phyloP scores from a whole-genome alignment of 2,329 filamentous ascomycete genomes.

The Coleophoma crateriformis region DNA sequence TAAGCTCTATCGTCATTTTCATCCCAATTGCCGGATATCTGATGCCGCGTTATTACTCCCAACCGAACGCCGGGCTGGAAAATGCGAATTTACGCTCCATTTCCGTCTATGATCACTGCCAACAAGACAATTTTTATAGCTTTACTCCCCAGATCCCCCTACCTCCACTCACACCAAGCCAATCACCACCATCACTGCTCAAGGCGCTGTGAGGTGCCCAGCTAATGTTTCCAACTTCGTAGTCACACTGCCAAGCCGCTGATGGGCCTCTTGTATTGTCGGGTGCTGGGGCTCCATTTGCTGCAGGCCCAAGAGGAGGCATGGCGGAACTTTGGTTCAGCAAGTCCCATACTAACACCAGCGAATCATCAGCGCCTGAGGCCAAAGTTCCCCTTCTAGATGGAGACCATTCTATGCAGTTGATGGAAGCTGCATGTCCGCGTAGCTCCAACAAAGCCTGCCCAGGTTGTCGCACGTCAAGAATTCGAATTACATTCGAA shows the following conservation, averaged over 20 bases:
- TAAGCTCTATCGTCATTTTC: slow-evolving; percentile 7
- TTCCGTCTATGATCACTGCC: slow-evolving; percentile 10
- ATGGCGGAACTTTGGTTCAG: slow-evolving; percentile 48
- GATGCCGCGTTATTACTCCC: slow-evolving; percentile 13
- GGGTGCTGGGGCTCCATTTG: slow-evolving; percentile 43
- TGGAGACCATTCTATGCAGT: slow-evolving; percentile 95
- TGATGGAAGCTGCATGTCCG: slow-evolving; percentile 79
- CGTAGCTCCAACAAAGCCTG: slow-evolving; percentile 91
- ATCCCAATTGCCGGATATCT: slow-evolving; percentile 15
- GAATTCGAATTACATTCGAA: slow-evolving; percentile 84
- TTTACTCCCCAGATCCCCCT: slow-evolving; percentile 68
- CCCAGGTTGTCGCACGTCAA: slow-evolving; percentile 93
- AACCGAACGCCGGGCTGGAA: slow-evolving; percentile 15
- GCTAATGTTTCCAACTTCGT: slow-evolving; percentile 78
- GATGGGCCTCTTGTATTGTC: slow-evolving; percentile 63
- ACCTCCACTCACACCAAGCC: slow-evolving; percentile 77
- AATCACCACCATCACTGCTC: slow-evolving; percentile 68
- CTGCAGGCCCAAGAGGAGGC: slow-evolving; percentile 26
- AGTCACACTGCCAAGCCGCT: slow-evolving; percentile 79
- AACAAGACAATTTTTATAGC: slow-evolving; percentile 15
- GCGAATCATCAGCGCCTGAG: slow-evolving; percentile 85
- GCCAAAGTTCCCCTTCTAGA: slow-evolving; percentile 80
- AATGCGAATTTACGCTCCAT: slow-evolving; percentile 10
- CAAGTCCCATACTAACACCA: slow-evolving; percentile 91
- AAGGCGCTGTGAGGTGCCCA: slow-evolving; percentile 72